A percentile compares a stretch with the other conserved stretches of the same genome.
These are phyloP conservation scores for Eleusine indica DNA, from an alignment of 176 grass and related monocot species.

Conservation along the genomic window DNA sequence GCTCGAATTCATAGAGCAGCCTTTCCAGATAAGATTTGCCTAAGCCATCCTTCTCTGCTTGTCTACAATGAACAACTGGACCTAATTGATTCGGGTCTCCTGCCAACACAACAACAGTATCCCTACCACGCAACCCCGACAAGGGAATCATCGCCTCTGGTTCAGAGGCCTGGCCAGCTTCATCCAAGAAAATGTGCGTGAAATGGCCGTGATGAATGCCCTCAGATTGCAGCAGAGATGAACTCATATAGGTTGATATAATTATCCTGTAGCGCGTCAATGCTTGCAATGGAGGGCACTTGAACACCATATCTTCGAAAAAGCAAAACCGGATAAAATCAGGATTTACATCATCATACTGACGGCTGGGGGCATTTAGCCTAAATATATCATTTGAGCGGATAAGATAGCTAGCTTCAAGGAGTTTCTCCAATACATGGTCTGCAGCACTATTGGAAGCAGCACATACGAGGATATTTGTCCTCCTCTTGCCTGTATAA, in stretches of 20 bases:
- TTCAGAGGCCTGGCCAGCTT: conserved; percentile 90
- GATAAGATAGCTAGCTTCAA: conserved; percentile 54
- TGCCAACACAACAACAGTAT: conserved; percentile 88
- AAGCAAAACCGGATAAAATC: conserved; percentile 83
- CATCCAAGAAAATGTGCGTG: conserved; percentile 94
- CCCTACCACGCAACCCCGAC: conserved; percentile 56
- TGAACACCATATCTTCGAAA: conserved; percentile 80
- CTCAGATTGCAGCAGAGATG: conserved; percentile 63
- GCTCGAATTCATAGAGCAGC: conserved; percentile 60
- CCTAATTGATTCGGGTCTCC: conserved; percentile 92
- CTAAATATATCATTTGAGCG: conserved; percentile 74
- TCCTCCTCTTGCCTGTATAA: conserved; percentile 55
- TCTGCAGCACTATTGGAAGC: conserved; percentile 92
- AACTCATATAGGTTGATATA: conserved; percentile 88
- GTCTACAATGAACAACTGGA: conserved; percentile 72
- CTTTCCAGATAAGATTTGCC: conserved; percentile 75
- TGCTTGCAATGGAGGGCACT: conserved; percentile 74
- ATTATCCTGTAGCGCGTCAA: conserved; percentile 75
- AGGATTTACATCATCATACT: conserved; percentile 74
- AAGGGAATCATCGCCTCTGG: conserved; percentile 89
- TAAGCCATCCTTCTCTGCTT: conserved; percentile 69
- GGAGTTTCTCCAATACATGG: conserved; percentile 79
- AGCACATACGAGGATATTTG: conserved; percentile 79
- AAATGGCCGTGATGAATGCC: conserved; percentile 77
- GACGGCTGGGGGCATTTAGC: conserved; percentile 79